phyloP scores from a whole-genome alignment of 2,329 filamentous ascomycete genomes.

The Fusarium napiforme region DNA sequence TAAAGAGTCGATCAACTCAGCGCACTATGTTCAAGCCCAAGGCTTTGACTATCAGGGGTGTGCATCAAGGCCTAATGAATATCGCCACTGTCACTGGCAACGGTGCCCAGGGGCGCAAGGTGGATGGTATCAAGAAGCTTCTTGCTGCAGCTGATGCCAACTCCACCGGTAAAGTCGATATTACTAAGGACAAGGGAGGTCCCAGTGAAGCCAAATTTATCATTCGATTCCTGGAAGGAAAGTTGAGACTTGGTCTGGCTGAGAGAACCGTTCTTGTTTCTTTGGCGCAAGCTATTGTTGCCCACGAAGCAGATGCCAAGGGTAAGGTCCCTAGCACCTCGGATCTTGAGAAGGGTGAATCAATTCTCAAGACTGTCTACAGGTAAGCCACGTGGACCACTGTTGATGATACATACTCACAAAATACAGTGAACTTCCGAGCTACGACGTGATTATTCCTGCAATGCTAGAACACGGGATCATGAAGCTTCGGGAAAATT shows the following conservation, averaged over 20 bases:
- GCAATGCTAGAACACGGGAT: constrained; percentile 89
- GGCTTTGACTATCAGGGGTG: constrained; percentile 83
- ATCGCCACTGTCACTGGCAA: constrained; percentile 90
- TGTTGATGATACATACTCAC: constrained; percentile 47
- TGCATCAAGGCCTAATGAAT: constrained; percentile 86
- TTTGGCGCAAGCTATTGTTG: constrained; percentile 86
- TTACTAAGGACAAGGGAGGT: constrained; percentile 90
- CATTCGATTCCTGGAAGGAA: constrained; percentile 92
- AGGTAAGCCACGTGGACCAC: constrained; percentile 63
- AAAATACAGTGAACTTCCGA: constrained; percentile 81
- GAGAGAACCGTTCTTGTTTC: constrained; percentile 93
- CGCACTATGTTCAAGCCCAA: constrained; percentile 99
- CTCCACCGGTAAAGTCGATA: constrained; percentile 82
- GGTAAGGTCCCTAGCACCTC: constrained; percentile 77
- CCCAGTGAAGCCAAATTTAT: constrained; percentile 96
- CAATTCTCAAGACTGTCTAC: constrained; percentile 89
- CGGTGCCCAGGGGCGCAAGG: constrained; percentile 89
- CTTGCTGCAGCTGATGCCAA: constrained; percentile 88
- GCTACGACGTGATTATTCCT: constrained; percentile 94
- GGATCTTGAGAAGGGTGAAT: constrained; percentile 84
- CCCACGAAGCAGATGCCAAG: constrained; percentile 79
- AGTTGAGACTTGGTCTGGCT: constrained; percentile 88
- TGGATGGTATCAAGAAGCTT: constrained; percentile 95
- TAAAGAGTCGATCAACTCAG: constrained; percentile 94
- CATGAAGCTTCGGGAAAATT: constrained; percentile 81